Percentiles rank a stretch among this genome's conserved stretches.
Conservation (phyloP, 2,329 filamentous ascomycete genomes). For the Pyrenophora tritici-repentis region DNA sequence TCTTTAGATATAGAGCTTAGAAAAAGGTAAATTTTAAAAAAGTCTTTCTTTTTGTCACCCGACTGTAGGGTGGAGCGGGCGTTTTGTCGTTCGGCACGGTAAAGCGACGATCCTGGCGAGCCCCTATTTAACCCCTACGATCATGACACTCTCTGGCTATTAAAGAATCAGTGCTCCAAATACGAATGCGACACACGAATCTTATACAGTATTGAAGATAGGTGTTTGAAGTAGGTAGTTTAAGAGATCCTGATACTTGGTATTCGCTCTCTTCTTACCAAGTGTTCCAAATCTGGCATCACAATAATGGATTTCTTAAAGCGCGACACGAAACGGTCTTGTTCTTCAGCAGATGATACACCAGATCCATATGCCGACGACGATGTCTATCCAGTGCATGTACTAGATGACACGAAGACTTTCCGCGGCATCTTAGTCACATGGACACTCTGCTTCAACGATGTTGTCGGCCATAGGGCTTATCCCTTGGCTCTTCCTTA, state of each 20-base stretch:
- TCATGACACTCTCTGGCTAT: neutral
- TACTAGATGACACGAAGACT: constrained; percentile 24
- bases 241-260: neutral
- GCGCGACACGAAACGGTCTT: neutral
- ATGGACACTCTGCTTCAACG: constrained; percentile 51
- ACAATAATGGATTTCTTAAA: neutral
- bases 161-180: neutral
- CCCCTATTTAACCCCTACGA: neutral
- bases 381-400: constrained; percentile 24
- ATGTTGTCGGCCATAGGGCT: too few relatives aligned
- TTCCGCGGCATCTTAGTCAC: constrained; percentile 19
- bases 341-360: neutral
- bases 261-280: neutral
- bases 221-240: neutral
- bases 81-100: too few relatives aligned
- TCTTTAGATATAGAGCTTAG: too few relatives aligned
- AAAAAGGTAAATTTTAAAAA: too few relatives aligned
- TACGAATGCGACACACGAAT: neutral
- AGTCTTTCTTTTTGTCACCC: too few relatives aligned
- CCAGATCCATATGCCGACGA: constrained; percentile 10
- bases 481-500: too few relatives aligned
- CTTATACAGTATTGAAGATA: neutral
- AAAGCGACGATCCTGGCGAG: neutral
- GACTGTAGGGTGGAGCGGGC: too few relatives aligned
- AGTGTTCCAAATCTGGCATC: neutral